Percentiles rank a stretch among this genome's conserved stretches.
Evolutionary conservation across 2,329 filamentous ascomycete species (phyloP).

Genomic region (Fusarium staphyleae): DNA sequence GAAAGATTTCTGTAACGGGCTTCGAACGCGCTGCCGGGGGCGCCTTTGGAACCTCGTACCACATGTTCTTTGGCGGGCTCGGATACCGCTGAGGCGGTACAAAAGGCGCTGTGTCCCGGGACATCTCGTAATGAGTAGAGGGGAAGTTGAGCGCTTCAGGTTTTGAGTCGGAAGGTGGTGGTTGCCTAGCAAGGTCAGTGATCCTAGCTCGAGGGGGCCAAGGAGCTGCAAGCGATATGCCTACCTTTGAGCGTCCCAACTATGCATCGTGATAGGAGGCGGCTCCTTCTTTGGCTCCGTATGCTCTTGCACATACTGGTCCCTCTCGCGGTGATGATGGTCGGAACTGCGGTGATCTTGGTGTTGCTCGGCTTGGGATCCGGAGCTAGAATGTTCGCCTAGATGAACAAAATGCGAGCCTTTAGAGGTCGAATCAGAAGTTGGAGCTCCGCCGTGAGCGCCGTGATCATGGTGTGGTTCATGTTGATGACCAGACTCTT

Average conservation of each 20-base stretch:
- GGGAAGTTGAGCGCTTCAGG: conserved; percentile 90
- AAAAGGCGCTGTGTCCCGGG: conserved; percentile 75
- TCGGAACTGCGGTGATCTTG: conserved; percentile 46
- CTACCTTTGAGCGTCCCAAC: conserved; percentile 64
- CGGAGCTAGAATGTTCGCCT: conserved; percentile 46
- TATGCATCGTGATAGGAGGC: conserved; percentile 42
- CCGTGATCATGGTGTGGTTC: conserved; percentile 31
- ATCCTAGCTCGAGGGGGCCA: background rate
- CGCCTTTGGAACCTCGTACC: conserved; percentile 79
- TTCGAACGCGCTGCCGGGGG: conserved; percentile 61
- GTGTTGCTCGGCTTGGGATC: conserved; percentile 46
- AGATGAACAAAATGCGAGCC: conserved; percentile 36
- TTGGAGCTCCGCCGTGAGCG: conserved; percentile 21
- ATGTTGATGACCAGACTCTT: too few relatives aligned
- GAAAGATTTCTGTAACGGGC: conserved; percentile 77
- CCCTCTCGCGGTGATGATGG: conserved; percentile 27
- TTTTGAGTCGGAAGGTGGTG: conserved; percentile 70
- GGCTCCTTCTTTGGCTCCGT: conserved; percentile 36
- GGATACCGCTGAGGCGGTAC: conserved; percentile 79
- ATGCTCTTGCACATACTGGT: conserved; percentile 29
- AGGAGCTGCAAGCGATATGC: conserved; percentile 21
- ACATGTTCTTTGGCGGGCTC: conserved; percentile 86
- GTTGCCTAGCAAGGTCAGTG: conserved; percentile 56
- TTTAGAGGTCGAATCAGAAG: conserved; percentile 29
- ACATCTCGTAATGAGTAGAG: conserved; percentile 82